A percentile compares a stretch with the other conserved stretches of the same genome.
These are phyloP conservation scores for Clohesyomyces aquaticus DNA, from an alignment of 495 filamentous ascomycete genomes.

Conservation along the genomic window DNA sequence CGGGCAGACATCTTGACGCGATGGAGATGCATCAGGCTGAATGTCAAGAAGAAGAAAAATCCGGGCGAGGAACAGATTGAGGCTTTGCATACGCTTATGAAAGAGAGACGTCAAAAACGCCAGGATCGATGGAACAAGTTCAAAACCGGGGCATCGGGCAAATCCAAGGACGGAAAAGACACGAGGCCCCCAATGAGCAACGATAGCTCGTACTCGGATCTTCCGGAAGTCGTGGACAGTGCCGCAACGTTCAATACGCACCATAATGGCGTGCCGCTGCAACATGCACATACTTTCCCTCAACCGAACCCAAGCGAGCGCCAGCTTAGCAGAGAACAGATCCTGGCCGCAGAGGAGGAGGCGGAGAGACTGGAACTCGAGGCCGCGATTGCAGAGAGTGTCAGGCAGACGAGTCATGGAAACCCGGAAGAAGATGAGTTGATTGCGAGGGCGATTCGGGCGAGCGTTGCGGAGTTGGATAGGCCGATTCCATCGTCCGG, in stretches of 20 bases:
- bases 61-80: constrained; percentile 52
- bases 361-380: constrained; percentile 63
- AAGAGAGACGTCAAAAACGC: constrained; percentile 45
- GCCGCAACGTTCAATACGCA: neutral
- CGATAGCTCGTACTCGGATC: constrained; percentile 22
- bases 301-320: neutral
- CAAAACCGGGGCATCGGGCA: too few relatives aligned
- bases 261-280: constrained; percentile 2
- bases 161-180: too few relatives aligned
- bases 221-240: neutral
- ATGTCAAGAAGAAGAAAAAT: constrained; percentile 60
- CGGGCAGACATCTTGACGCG: constrained; percentile 58
- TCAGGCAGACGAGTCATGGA: constrained; percentile 68
- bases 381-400: constrained; percentile 67
- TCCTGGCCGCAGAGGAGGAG: constrained; percentile 27
- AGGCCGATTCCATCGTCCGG: too few relatives aligned
- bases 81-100: constrained; percentile 40
- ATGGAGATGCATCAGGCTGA: constrained; percentile 59
- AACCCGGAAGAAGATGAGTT: constrained; percentile 66
- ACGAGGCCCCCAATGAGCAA: constrained; percentile 21
- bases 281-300: constrained; percentile 25
- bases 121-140: constrained; percentile 27
- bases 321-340: neutral
- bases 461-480: too few relatives aligned
- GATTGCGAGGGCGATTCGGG: constrained; percentile 70